A percentile compares a stretch with the other conserved stretches of the same genome.
Evolutionary conservation across 768 basidiomycete genomes (phyloP).

Genomic region (Dictyophora rubrovolvata): DNA sequence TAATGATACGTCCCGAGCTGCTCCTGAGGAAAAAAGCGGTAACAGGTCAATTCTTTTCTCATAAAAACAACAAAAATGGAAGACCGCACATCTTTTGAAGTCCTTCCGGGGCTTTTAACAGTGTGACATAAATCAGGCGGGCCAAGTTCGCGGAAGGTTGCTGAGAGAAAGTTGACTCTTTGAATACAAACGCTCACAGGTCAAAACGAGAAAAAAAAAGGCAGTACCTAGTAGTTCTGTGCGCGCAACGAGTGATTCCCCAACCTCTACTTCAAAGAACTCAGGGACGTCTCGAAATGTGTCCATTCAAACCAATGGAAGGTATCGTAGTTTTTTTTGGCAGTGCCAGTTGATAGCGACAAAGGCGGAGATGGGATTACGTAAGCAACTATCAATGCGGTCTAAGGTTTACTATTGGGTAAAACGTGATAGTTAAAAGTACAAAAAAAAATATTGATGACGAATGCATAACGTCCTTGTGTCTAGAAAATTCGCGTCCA

Average conservation of each 20-base stretch:
- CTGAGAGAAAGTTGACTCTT: slow-evolving; percentile 29
- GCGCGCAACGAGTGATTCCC: slow-evolving; percentile 78
- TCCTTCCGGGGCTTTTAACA: slow-evolving; percentile 81
- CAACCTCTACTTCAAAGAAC: slow-evolving; percentile 92
- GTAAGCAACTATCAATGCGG: not conserved
- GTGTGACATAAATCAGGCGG: slow-evolving; percentile 96
- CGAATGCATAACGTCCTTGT: not conserved
- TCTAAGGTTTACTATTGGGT: not conserved
- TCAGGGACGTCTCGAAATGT: slow-evolving; percentile 75
- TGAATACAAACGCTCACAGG: slow-evolving; percentile 6
- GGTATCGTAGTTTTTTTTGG: not conserved
- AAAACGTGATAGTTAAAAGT: not conserved
- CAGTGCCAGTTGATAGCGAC: not conserved
- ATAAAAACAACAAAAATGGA: slow-evolving; percentile 1
- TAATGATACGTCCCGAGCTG: slow-evolving; percentile 96
- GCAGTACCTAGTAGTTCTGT: slow-evolving; percentile 83
- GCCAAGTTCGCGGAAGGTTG: slow-evolving; percentile 92
- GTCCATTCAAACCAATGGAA: slow-evolving; percentile 4
- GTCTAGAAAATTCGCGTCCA: not conserved
- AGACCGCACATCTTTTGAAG: slow-evolving; percentile 73
- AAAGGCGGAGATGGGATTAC: not conserved
- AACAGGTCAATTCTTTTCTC: not conserved
- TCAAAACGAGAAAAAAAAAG: slow-evolving; percentile 12
- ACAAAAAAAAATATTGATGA: too few species aligned
- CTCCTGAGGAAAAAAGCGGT: not conserved